Evolutionary conservation across 257 asterid genomes (phyloP).

Genomic region (Ehretia macrophylla): DNA sequence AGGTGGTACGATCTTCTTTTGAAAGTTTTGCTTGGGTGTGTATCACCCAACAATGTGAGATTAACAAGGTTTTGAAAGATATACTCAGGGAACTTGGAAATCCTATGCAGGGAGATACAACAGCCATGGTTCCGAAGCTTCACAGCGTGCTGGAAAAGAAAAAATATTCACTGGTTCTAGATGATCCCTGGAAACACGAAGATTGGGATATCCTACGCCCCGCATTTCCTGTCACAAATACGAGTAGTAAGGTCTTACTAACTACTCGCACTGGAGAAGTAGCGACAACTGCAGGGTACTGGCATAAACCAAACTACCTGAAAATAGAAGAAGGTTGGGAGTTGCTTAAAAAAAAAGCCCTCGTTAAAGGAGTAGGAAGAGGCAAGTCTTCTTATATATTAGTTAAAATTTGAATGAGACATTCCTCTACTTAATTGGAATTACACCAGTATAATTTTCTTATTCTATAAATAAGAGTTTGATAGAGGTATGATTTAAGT

Average conservation of each 20-base stretch:
- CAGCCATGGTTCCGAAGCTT: slow-evolving; percentile 1
- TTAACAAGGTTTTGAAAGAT: neutral
- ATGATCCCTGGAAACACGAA: slow-evolving; percentile 10
- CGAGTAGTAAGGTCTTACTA: slow-evolving; percentile 1
- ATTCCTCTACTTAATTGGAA: neutral
- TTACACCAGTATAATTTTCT: neutral
- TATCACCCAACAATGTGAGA: neutral
- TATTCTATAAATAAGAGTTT: no score
- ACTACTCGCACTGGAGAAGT: slow-evolving; percentile 9
- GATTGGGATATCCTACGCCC: slow-evolving; percentile 3
- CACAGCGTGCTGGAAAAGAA: neutral
- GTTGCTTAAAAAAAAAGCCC: slow-evolving; percentile 2
- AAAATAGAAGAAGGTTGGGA: slow-evolving; percentile 8
- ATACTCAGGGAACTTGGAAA: neutral
- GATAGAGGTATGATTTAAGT: no score
- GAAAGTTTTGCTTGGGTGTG: slow-evolving; percentile 14
- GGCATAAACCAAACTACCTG: neutral
- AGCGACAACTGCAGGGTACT: slow-evolving; percentile 1
- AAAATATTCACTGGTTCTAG: slow-evolving; percentile 11
- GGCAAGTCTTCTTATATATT: neutral
- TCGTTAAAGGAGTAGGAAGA: neutral
- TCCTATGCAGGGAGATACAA: neutral
- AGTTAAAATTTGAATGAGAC: neutral
- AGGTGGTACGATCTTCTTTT: neutral
- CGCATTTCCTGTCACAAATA: neutral